These are phyloP conservation scores for Helicostylum pulchrum DNA, from an alignment of 192 early-diverging fungal species.

Conservation along the genomic window DNA sequence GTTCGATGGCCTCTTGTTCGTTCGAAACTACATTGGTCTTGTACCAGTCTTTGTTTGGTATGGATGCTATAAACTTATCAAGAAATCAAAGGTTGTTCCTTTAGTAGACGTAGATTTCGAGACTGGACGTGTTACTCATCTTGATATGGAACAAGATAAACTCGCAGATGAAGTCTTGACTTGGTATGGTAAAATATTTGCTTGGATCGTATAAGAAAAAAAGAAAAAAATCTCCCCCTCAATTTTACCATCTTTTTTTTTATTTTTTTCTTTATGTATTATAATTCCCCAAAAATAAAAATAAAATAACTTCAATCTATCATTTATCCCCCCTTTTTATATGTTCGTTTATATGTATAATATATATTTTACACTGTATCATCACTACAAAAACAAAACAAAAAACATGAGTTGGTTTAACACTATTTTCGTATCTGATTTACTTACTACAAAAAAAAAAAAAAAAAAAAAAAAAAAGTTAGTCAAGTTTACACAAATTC, in stretches of 20 bases:
- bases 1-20: slow-evolving; percentile 51
- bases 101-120: slow-evolving; percentile 61
- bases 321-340: background rate
- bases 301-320: background rate
- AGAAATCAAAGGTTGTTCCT: slow-evolving; percentile 55
- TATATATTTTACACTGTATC: background rate
- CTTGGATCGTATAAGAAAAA: slow-evolving; percentile 15
- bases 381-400: background rate
- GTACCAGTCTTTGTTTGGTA: slow-evolving; percentile 56
- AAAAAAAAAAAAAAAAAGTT: background rate
- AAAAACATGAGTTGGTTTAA: too few relatives aligned
- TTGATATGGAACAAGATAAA: slow-evolving; percentile 22
- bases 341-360: too few relatives aligned
- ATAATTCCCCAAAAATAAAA: background rate
- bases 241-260: background rate
- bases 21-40: slow-evolving; percentile 57
- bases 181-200: slow-evolving; percentile 11
- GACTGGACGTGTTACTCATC: slow-evolving; percentile 39
- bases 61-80: slow-evolving; percentile 59
- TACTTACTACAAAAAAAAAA: background rate
- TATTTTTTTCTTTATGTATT: background rate
- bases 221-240: background rate
- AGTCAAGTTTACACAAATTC: background rate
- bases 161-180: background rate
- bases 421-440: background rate